Conservation (phyloP, 2,329 filamentous ascomycete genomes). For the Botryotinia narcissicola region DNA sequence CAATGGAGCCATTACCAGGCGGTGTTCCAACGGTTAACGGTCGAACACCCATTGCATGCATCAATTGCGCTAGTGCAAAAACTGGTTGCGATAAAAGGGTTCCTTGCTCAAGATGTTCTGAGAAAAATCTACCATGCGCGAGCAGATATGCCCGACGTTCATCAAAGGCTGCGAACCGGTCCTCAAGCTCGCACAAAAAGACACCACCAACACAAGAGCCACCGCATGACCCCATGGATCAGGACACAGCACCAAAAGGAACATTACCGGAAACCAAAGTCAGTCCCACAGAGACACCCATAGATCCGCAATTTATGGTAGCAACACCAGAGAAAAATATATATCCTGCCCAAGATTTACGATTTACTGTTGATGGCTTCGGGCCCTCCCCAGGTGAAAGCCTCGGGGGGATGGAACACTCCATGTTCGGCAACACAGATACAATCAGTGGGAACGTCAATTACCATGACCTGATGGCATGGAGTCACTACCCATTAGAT, state of each 20-base stretch:
- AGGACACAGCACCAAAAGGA: conserved; percentile 14
- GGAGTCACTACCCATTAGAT: conserved; percentile 46
- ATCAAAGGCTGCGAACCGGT: conserved; percentile 41
- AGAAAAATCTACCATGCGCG: conserved; percentile 49
- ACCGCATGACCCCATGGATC: conserved; percentile 19
- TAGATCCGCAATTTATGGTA: conserved; percentile 12
- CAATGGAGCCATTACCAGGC: conserved; percentile 45
- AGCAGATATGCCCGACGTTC: conserved; percentile 51
- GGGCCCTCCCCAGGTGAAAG: conserved; percentile 12
- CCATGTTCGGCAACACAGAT: conserved; percentile 19
- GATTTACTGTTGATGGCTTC: conserved; percentile 11
- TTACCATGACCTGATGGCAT: conserved; percentile 47
- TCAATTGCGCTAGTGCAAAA: conserved; percentile 51
- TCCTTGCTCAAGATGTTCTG: conserved; percentile 49
- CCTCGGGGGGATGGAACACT: conserved; percentile 10
- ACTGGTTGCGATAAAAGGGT: conserved; percentile 51
- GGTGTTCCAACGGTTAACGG: conserved; percentile 44
- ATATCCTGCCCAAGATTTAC: conserved; percentile 13
- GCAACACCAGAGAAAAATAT: conserved; percentile 2
- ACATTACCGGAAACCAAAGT: not conserved
- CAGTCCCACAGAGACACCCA: not conserved
- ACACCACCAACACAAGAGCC: conserved; percentile 16
- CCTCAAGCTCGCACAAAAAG: conserved; percentile 19
- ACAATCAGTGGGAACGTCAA: conserved; percentile 35
- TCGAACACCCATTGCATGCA: conserved; percentile 49